A percentile compares a stretch with the other conserved stretches of the same genome.
Conservation (phyloP, 257 asterid species). For the Solanum ahanhuiri region DNA sequence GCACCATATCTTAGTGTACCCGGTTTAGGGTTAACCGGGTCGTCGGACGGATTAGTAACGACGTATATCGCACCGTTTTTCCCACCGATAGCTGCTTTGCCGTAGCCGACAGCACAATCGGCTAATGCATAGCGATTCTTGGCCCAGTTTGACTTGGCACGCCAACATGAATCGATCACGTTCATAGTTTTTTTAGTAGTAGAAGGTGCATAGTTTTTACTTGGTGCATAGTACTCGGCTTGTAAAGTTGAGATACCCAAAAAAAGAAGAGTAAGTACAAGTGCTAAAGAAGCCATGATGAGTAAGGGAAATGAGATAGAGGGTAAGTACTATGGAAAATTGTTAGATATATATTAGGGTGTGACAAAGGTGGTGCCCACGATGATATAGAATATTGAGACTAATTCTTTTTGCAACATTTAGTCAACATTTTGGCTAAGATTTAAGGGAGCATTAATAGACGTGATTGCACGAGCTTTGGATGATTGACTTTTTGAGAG, state of each 20-base stretch:
- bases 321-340: neutral
- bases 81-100: slow-evolving; percentile 60
- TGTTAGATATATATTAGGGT: neutral
- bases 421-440: neutral
- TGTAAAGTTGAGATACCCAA: slow-evolving; percentile 7
- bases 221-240: slow-evolving; percentile 11
- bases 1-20: slow-evolving; percentile 81
- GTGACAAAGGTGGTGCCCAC: slow-evolving; percentile 40
- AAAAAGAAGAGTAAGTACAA: slow-evolving; percentile 19
- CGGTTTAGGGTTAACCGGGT: slow-evolving; percentile 41
- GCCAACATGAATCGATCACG: slow-evolving; percentile 72
- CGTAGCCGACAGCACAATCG: slow-evolving; percentile 66
- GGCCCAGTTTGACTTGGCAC: slow-evolving; percentile 55
- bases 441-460: slow-evolving; percentile 10
- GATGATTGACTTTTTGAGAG: slow-evolving; percentile 15
- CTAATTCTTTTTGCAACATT: slow-evolving; percentile 8
- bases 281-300: slow-evolving; percentile 28
- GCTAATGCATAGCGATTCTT: slow-evolving; percentile 51
- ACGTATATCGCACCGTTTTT: slow-evolving; percentile 41
- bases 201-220: neutral
- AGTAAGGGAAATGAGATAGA: neutral
- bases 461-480: slow-evolving; percentile 58
- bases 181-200: slow-evolving; percentile 21
- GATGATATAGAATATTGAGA: slow-evolving; percentile 15
- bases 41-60: slow-evolving; percentile 52